A percentile compares a stretch with the other conserved stretches of the same genome.
phyloP scores from a whole-genome alignment of 768 basidiomycete genomes.

The Podaxis carcinomalis region DNA sequence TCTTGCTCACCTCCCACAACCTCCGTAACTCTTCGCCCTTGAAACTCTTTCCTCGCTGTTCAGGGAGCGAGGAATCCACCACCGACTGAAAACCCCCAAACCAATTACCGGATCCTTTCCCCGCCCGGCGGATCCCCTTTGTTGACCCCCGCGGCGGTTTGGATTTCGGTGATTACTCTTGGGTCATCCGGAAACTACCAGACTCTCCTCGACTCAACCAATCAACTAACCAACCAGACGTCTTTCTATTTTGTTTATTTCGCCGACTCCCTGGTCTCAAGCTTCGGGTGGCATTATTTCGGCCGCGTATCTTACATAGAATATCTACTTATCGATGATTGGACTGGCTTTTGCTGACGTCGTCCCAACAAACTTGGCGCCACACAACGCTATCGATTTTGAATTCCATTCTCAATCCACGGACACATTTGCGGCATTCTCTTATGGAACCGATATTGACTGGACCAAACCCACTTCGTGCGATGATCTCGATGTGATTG shows the following conservation, averaged over 20 bases:
- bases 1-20: not conserved
- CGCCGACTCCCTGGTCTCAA: not conserved
- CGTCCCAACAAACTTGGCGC: not conserved
- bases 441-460: slow-evolving; percentile 1
- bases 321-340: slow-evolving; percentile 3
- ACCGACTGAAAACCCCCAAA: slow-evolving; percentile 48
- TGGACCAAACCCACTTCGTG: not conserved
- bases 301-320: not conserved
- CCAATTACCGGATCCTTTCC: slow-evolving; percentile 51
- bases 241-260: not conserved
- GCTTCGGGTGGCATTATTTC: not conserved
- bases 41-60: slow-evolving; percentile 61
- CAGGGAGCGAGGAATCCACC: slow-evolving; percentile 65
- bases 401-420: not conserved
- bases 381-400: not conserved
- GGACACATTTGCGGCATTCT: slow-evolving; percentile 1
- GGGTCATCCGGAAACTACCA: slow-evolving; percentile 20
- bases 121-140: slow-evolving; percentile 48
- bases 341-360: not conserved
- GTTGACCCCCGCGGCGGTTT: slow-evolving; percentile 66
- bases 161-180: slow-evolving; percentile 55
- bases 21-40: slow-evolving; percentile 29
- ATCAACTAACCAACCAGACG: not conserved
- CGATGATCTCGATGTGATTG: slow-evolving; percentile 19
- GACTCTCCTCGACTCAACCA: slow-evolving; percentile 1